Evolutionary conservation across 2,329 filamentous ascomycete genomes (phyloP), one percentile per base, ranked within the genome.

Genomic region (Albophoma yamanashiensis): DNA sequence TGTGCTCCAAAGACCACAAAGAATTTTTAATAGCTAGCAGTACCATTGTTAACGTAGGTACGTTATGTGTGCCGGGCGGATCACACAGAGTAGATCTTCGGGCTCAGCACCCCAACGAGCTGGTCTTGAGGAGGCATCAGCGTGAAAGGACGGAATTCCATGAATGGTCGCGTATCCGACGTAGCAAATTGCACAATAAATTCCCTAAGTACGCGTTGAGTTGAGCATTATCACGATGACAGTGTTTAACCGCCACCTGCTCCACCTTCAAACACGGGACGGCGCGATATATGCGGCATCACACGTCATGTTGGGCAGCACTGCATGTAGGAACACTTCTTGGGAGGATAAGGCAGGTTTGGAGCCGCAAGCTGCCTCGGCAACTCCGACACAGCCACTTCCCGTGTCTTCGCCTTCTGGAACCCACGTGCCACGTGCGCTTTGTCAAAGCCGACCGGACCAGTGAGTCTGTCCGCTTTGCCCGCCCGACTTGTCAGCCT

Each of bases 131-230:
- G 39, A 5, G 1, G 6, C 3, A 40, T 40, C 39, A 20, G 15
- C 39, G 39, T 20, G 15, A 40, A 40, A 36, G 11, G 34, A 9
- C 34, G 4, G 4, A 36, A 9, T 36, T 9, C 6, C 7, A 36
- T 2, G 7, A 36, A 36, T 36, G 34, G 11, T 36, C 34, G 34
- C 6, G 1, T 4, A 11, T 9, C 34, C 34, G 12, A 38, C 12
- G 36, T 38, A 38, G 3, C 27, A 31, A 31, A 31, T 1, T 86
- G 86, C 64, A 88, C 82, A 36, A 90, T 76, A 1, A 81, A 84
- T 64, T 90, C 85, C 69, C 89, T 89, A 42, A 91, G 77, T 0
- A 91, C 80, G 0, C 88, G 88, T 70, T 91, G 86, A 56, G 88
- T 70, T 91, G 86, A 56, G 38, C 82, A 85, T 71, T 89, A 31